Percentiles rank a stretch among this genome's conserved stretches.
Evolutionary conservation across 108 stramenopile species (phyloP).

Genomic region (Tribonema minus): DNA sequence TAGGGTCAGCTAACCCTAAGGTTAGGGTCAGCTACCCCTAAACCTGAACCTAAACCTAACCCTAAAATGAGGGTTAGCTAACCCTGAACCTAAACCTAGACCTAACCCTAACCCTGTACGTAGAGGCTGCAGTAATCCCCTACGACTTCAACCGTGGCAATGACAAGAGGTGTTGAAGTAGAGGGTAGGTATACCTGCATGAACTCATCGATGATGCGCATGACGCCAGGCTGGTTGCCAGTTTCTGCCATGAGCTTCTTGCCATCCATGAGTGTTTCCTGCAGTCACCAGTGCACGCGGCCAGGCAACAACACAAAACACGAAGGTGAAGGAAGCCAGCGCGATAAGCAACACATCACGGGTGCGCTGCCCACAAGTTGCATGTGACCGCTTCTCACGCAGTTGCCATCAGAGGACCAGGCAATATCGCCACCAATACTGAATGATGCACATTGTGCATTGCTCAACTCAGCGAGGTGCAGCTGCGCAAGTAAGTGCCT

Average conservation of each 20-base stretch:
- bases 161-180: neutral
- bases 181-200: neutral
- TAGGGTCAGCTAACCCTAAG: too few species aligned
- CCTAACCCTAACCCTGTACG: neutral
- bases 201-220: neutral
- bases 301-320: neutral
- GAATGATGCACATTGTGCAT: neutral
- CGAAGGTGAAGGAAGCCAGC: too few species aligned
- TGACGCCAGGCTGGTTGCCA: too few species aligned
- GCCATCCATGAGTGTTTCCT: slow-evolving; percentile 3
- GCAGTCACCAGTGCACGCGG: too few species aligned
- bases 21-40: too few species aligned
- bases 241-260: neutral
- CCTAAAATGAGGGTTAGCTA: neutral
- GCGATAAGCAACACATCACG: too few species aligned
- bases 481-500: too few species aligned
- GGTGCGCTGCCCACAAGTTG: too few species aligned
- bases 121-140: neutral
- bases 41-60: too few species aligned
- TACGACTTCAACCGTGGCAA: neutral
- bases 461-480: neutral
- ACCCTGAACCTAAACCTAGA: neutral
- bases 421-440: neutral
- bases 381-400: neutral
- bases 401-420: neutral